These are phyloP conservation scores for Penicillium parvum DNA, from an alignment of 495 filamentous ascomycete genomes.

Conservation along the genomic window DNA sequence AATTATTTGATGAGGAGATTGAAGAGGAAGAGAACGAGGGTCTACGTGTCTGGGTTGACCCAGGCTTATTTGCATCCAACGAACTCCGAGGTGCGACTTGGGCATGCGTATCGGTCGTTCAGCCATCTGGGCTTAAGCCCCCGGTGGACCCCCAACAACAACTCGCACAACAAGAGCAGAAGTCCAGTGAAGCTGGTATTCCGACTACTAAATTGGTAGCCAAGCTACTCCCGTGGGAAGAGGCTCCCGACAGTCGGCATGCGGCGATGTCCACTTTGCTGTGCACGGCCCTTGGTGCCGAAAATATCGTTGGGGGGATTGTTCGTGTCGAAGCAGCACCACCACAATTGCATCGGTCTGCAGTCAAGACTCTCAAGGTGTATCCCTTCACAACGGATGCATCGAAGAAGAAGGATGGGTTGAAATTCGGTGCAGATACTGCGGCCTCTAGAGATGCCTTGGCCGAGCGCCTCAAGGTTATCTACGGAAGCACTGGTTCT, in stretches of 20 bases:
- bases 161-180: slow-evolving; percentile 55
- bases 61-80: slow-evolving; percentile 61
- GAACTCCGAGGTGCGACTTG: slow-evolving; percentile 68
- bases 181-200: slow-evolving; percentile 52
- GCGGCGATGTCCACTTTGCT: slow-evolving; percentile 71
- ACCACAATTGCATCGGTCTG: slow-evolving; percentile 49
- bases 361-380: slow-evolving; percentile 59
- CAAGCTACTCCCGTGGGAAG: slow-evolving; percentile 70
- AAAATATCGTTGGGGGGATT: slow-evolving; percentile 79
- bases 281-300: slow-evolving; percentile 63
- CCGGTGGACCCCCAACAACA: slow-evolving; percentile 71
- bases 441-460: slow-evolving; percentile 69
- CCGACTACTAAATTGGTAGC: slow-evolving; percentile 71
- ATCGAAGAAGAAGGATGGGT: slow-evolving; percentile 52
- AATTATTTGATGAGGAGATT: slow-evolving; percentile 67
- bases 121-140: slow-evolving; percentile 71
- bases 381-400: slow-evolving; percentile 65
- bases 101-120: slow-evolving; percentile 72
- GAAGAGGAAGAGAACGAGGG: slow-evolving; percentile 51
- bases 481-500: slow-evolving; percentile 37
- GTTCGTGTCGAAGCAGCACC: slow-evolving; percentile 77
- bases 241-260: slow-evolving; percentile 77
- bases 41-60: slow-evolving; percentile 78
- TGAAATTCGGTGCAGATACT: slow-evolving; percentile 87
- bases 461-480: slow-evolving; percentile 47